Conservation (phyloP, 163 green algal species). For the Volvox carteri region DNA sequence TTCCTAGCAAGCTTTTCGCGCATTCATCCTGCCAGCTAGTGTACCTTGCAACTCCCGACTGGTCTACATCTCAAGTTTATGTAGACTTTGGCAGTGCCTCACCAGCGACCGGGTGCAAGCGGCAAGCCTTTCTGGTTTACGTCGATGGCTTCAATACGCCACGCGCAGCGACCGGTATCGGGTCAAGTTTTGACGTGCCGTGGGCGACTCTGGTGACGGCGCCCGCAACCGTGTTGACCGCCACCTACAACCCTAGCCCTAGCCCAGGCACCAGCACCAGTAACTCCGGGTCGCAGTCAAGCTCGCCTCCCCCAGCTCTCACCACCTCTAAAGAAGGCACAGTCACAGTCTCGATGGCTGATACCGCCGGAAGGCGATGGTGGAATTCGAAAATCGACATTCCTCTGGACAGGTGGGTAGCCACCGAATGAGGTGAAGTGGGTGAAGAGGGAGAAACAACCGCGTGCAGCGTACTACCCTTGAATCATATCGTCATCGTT, state of each 20-base stretch:
- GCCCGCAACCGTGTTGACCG: background rate
- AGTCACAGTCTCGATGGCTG: no score
- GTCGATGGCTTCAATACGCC: background rate
- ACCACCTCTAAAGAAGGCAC: no score
- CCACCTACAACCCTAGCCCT: background rate
- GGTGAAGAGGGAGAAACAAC: no score
- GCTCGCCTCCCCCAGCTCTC: background rate
- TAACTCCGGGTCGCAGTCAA: background rate
- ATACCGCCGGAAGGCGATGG: no score
- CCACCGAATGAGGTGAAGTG: no score
- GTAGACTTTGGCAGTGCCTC: background rate
- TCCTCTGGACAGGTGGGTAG: background rate
- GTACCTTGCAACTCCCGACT: background rate
- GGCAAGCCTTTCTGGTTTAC: background rate
- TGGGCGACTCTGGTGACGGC: background rate
- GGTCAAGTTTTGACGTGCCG: background rate
- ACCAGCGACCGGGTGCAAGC: background rate
- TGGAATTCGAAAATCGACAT: background rate
- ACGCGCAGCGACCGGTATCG: background rate
- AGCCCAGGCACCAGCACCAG: background rate
- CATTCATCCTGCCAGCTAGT: background rate
- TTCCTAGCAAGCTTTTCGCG: background rate
- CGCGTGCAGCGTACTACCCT: no score
- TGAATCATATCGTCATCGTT: no score
- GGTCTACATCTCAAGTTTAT: background rate